These are phyloP conservation scores for Dipteronia sinensis DNA, from an alignment of 345 rosid species.

Conservation along the genomic window DNA sequence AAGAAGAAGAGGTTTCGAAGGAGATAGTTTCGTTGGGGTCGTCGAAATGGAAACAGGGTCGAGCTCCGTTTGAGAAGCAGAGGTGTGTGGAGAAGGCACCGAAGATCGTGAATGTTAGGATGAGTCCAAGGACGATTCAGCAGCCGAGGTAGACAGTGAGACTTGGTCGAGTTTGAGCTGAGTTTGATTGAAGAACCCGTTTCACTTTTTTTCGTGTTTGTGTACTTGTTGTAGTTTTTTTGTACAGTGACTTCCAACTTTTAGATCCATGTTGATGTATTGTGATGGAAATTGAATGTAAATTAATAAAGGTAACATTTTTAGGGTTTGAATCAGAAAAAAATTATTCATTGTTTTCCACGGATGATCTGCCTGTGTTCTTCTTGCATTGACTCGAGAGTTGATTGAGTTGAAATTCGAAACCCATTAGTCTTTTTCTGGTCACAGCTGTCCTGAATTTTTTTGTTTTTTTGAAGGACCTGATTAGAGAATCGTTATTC, in stretches of 20 bases:
- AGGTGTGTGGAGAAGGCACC: conserved; percentile 48
- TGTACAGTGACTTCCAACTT: background rate
- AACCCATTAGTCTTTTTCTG: no score
- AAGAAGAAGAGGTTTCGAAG: conserved; percentile 17
- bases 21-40: conserved; percentile 44
- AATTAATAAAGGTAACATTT: background rate
- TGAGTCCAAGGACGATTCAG: conserved; percentile 68
- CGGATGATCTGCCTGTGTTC: no score
- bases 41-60: conserved; percentile 42
- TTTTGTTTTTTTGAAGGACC: no score
- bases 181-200: background rate
- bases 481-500: no score
- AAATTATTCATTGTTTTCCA: no score
- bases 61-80: conserved; percentile 29
- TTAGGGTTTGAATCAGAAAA: background rate
- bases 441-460: no score
- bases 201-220: background rate
- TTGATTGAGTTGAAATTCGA: no score
- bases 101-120: conserved; percentile 51
- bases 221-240: background rate
- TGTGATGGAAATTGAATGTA: background rate
- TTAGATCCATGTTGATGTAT: background rate
- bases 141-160: conserved; percentile 49
- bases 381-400: no score
- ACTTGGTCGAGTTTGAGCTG: background rate